Evolutionary conservation across 2,329 filamentous ascomycete species (phyloP).

Genomic region (Diaporthe caulivora): DNA sequence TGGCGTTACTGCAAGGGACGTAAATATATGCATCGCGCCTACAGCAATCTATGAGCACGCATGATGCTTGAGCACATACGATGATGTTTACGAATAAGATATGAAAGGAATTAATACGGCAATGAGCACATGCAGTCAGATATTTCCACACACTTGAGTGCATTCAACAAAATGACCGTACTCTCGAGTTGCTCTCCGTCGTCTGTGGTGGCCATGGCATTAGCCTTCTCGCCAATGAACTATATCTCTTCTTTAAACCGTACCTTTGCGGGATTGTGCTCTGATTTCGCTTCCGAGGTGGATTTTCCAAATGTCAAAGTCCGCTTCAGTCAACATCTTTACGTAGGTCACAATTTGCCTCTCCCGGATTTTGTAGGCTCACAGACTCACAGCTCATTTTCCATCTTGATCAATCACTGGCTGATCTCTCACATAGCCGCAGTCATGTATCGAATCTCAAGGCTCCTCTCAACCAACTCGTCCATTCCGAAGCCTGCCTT

Average conservation of each 20-base stretch:
- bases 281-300: neutral
- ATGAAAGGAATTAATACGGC: too few species aligned
- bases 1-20: neutral
- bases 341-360: neutral
- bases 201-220: neutral
- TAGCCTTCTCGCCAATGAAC: neutral
- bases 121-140: too few species aligned
- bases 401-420: neutral
- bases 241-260: neutral
- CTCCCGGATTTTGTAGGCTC: too few species aligned
- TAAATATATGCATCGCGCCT: neutral
- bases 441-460: conserved; percentile 4
- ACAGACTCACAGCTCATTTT: too few species aligned
- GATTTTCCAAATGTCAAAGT: neutral
- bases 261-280: neutral
- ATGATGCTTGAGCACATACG: neutral
- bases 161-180: too few species aligned
- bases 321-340: neutral
- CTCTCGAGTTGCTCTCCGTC: neutral
- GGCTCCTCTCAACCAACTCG: neutral
- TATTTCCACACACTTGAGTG: too few species aligned
- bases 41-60: neutral
- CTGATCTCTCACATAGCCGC: neutral
- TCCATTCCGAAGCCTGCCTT: conserved; percentile 42
- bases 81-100: too few species aligned